These are phyloP conservation scores for Piromyces sp. DNA, from an alignment of 192 early-diverging fungal species.

Conservation along the genomic window DNA sequence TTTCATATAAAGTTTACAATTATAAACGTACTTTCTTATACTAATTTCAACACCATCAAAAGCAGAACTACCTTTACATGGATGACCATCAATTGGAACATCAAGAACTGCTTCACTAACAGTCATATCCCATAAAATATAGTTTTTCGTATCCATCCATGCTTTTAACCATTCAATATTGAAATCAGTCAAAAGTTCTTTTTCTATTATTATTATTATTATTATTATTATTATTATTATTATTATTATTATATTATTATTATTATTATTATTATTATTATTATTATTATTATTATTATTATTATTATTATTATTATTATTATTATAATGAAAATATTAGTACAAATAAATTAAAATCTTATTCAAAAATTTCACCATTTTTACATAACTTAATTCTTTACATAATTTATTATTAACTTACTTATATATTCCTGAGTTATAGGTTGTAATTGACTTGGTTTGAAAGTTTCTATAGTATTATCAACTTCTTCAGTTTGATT, in stretches of 20 bases:
- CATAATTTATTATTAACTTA: too few relatives aligned
- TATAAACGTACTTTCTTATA: neutral
- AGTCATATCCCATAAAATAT: conserved; percentile 43
- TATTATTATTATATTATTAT: too few relatives aligned
- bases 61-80: conserved; percentile 16
- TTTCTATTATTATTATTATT: neutral
- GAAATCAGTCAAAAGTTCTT: conserved; percentile 47
- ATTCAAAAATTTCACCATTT: too few relatives aligned
- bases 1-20: too few relatives aligned
- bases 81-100: conserved; percentile 33
- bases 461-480: conserved; percentile 8
- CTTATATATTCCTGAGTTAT: neutral
- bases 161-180: conserved; percentile 36
- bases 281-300: too few relatives aligned
- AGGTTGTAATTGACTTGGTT: neutral
- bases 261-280: too few relatives aligned
- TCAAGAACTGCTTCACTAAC: conserved; percentile 36
- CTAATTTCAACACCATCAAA: conserved; percentile 9
- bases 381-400: too few relatives aligned
- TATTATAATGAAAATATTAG: too few relatives aligned
- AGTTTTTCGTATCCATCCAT: conserved; percentile 51
- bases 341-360: too few relatives aligned
- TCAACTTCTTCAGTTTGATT: neutral
- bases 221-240: too few relatives aligned
- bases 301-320: too few relatives aligned